Percentiles rank a stretch among this genome's conserved stretches.
phyloP scores from a whole-genome alignment of 75 land plant genomes.

The Adiantum capillusveneris region DNA sequence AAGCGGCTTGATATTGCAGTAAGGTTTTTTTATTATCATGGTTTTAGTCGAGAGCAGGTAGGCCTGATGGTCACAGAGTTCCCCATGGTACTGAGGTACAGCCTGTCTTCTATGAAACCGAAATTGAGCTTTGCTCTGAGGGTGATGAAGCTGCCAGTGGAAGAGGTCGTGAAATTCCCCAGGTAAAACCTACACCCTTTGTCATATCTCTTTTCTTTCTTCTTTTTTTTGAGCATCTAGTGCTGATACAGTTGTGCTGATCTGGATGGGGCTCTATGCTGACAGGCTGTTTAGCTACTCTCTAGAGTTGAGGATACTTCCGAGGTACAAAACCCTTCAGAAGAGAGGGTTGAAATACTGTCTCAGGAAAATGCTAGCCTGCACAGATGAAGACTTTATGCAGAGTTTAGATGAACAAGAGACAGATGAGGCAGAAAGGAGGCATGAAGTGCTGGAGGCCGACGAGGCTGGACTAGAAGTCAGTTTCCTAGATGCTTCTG shows the following conservation, averaged over 20 bases:
- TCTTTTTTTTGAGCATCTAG: neutral
- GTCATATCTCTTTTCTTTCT: neutral
- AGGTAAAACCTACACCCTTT: slow-evolving; percentile 32
- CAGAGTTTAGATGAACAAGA: slow-evolving; percentile 26
- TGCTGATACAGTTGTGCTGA: neutral
- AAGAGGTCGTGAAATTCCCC: slow-evolving; percentile 80
- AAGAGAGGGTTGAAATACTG: slow-evolving; percentile 54
- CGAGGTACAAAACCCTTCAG: slow-evolving; percentile 62
- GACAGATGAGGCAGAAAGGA: neutral
- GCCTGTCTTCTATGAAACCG: slow-evolving; percentile 53
- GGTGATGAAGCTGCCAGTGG: slow-evolving; percentile 70
- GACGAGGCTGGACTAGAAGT: neutral
- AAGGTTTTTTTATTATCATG: slow-evolving; percentile 63
- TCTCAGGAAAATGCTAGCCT: slow-evolving; percentile 67
- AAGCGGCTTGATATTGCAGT: slow-evolving; percentile 57
- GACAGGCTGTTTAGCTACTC: slow-evolving; percentile 94
- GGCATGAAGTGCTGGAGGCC: neutral
- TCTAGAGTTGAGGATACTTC: slow-evolving; percentile 63
- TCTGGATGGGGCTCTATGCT: neutral
- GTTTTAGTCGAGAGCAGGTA: slow-evolving; percentile 36
- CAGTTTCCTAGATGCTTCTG: neutral
- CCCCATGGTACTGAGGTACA: slow-evolving; percentile 81
- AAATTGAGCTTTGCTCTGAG: slow-evolving; percentile 70
- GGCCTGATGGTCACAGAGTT: slow-evolving; percentile 88
- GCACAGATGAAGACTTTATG: slow-evolving; percentile 66